Evolutionary conservation across 345 rosid genomes (phyloP).

Genomic region (Erysimum cheiranthoides): DNA sequence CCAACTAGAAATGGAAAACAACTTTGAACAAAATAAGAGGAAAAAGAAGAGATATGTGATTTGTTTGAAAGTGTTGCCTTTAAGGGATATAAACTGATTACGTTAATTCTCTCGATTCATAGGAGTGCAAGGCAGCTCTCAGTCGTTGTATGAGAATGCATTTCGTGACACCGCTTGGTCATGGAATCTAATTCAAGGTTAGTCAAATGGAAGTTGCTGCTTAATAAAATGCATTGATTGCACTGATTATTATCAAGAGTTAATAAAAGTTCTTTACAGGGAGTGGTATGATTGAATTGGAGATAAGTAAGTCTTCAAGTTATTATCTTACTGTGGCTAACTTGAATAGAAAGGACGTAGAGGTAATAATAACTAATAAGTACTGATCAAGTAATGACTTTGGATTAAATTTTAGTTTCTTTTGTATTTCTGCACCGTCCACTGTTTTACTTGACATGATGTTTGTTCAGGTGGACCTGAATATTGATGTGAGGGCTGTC

Average conservation of each 20-base stretch:
- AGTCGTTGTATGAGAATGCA: conserved; percentile 57
- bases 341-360: conserved; percentile 60
- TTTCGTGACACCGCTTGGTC: conserved; percentile 58
- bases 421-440: background rate
- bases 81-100: conserved; percentile 13
- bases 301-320: conserved; percentile 57
- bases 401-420: background rate
- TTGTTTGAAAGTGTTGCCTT: conserved; percentile 30
- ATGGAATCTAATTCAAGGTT: conserved; percentile 71
- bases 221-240: conserved; percentile 17
- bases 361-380: conserved; percentile 58
- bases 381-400: conserved; percentile 14
- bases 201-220: conserved; percentile 43
- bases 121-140: conserved; percentile 62
- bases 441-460: conserved; percentile 6
- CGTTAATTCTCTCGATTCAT: conserved; percentile 42
- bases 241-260: background rate
- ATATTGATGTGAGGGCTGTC: conserved; percentile 55
- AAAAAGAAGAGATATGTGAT: background rate
- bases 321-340: conserved; percentile 76
- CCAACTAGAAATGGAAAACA: background rate
- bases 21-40: background rate
- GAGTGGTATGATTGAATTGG: conserved; percentile 58
- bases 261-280: conserved; percentile 51
- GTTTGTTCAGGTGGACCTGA: conserved; percentile 65